phyloP scores from a whole-genome alignment of 805 yeast species.

The Pichia californica region DNA sequence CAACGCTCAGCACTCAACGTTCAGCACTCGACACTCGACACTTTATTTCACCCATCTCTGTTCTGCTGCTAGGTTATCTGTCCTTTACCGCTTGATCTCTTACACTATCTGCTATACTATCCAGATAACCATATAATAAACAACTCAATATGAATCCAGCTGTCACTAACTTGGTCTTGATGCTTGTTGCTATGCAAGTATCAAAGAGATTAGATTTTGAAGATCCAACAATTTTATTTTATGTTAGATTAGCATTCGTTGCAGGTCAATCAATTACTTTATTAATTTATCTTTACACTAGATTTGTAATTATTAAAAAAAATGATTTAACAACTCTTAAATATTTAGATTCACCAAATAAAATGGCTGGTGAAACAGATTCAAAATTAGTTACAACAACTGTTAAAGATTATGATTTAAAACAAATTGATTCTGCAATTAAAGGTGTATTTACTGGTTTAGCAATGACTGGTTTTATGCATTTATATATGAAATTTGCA shows the following conservation, averaged over 20 bases:
- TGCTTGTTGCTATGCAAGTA: constrained; percentile 95
- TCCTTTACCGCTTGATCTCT: background rate
- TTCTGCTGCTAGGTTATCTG: too few relatives aligned
- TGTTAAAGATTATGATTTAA: constrained; percentile 88
- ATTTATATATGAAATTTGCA: constrained; percentile 92
- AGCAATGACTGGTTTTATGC: constrained; percentile 99
- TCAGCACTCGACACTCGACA: too few relatives aligned
- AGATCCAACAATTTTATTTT: constrained; percentile 64
- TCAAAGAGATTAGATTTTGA: constrained; percentile 86
- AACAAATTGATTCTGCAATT: constrained; percentile 73
- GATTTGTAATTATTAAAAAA: constrained; percentile 55
- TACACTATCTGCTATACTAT: background rate
- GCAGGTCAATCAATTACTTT: constrained; percentile 61
- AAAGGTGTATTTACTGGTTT: constrained; percentile 81
- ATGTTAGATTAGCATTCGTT: constrained; percentile 68
- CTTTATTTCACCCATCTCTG: too few relatives aligned
- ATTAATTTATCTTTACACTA: constrained; percentile 59
- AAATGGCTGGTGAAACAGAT: constrained; percentile 71
- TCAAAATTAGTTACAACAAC: constrained; percentile 80
- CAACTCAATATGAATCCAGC: constrained; percentile 71
- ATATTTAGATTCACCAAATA: constrained; percentile 78
- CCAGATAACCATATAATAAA: background rate
- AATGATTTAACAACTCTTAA: constrained; percentile 90
- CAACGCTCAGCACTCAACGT: too few relatives aligned
- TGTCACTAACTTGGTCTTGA: constrained; percentile 74